phyloP scores from a whole-genome alignment of 371 early-diverging fungal genomes.

The Sporodiniella umbellata region DNA sequence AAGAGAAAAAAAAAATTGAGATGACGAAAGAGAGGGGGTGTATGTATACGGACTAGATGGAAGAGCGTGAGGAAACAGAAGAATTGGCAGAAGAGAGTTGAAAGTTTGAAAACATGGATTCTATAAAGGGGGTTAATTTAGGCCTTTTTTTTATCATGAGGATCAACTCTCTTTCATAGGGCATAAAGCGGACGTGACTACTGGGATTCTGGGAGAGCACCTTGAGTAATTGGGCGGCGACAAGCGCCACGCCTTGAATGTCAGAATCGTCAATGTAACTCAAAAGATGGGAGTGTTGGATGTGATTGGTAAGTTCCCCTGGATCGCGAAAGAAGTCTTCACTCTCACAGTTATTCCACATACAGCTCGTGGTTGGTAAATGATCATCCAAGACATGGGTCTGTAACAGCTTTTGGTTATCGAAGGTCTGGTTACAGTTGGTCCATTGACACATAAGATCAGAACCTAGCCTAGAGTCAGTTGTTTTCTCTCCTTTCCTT shows the following conservation, averaged over 20 bases:
- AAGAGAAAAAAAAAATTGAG: not conserved
- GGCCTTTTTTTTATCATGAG: slow-evolving; percentile 26
- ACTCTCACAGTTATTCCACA: slow-evolving; percentile 42
- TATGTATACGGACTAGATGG: not conserved
- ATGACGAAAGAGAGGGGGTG: not conserved
- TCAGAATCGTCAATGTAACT: slow-evolving; percentile 34
- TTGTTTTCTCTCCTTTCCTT: not conserved
- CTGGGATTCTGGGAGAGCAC: slow-evolving; percentile 56
- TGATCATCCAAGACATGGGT: slow-evolving; percentile 53
- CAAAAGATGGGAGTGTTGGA: slow-evolving; percentile 19
- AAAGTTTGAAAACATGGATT: slow-evolving; percentile 23
- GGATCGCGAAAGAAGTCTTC: slow-evolving; percentile 7
- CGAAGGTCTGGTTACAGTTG: slow-evolving; percentile 43
- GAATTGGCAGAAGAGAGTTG: slow-evolving; percentile 5
- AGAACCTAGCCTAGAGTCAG: slow-evolving; percentile 15
- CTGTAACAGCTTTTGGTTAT: slow-evolving; percentile 41
- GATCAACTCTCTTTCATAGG: slow-evolving; percentile 44
- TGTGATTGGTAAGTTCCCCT: slow-evolving; percentile 9
- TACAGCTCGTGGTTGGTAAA: slow-evolving; percentile 34
- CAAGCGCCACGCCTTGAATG: slow-evolving; percentile 56
- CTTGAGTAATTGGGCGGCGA: slow-evolving; percentile 61
- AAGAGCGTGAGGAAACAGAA: slow-evolving; percentile 6
- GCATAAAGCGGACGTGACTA: slow-evolving; percentile 53
- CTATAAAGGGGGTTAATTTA: slow-evolving; percentile 17
- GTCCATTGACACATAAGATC: slow-evolving; percentile 52